Base-by-base conservation (phyloP, 306 rosid species). In the Urtica urens region DNA sequence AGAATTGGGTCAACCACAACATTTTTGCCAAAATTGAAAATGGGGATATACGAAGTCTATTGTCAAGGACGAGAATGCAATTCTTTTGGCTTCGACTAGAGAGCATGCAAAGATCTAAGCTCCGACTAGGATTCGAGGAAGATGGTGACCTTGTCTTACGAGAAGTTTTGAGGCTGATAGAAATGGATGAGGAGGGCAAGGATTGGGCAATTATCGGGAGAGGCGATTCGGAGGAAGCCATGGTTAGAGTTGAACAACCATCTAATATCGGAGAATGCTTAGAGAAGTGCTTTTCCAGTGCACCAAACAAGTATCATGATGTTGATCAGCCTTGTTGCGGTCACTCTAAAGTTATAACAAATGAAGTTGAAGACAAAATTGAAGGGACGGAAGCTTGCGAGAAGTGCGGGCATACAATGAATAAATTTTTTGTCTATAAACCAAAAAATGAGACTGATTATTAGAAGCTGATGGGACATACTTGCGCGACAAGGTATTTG, bases 21-120 rank as follows among this genome's bases (percentile, higher is more conserved):
- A 57, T 59, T 22, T 24, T 53, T 54, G 39, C 49, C 43, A 39
- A n/a, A 19, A 28, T 51, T 46, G 49, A 62, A 18, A 35, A 35
- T 23, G 58, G 13, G 10, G 59, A 34, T 11, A 51, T 48, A 3
- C 22, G 35, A 50, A 63, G 34, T 37, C 55, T 46, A 23, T 65
- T 81, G 38, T 51, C 79, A 54, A 34, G 34, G 24, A 53, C 55
- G 38, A 54, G 55, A 43, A 37, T 51, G 11, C 62, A 45, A 10
- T 58, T 64, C 58, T 78, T 82, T 62, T 82, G 93, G 93, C 68
- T 78, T 45, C 63, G 93, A 40, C 21, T 78, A 53, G 76, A 69
- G 59, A 66, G 80, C 15, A 72, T 81, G 55, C 63, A 69, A 64
- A 78, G 80, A 60, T 78, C 78, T 12, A 74, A 53, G 64, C 62